Conservation (phyloP, 179 eudicot species). For the Nepenthes alata region DNA sequence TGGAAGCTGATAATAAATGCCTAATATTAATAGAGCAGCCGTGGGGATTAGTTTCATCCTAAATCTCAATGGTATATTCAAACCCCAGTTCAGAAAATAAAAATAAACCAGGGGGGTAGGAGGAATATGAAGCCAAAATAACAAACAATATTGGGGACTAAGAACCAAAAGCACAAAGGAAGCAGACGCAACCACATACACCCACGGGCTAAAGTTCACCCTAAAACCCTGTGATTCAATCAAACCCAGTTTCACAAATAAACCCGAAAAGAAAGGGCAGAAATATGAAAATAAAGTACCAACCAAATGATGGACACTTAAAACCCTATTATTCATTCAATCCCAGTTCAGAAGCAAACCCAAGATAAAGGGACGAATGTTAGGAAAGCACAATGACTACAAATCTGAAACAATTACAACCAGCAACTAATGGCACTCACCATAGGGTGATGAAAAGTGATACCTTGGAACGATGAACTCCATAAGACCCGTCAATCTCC, state of each 20-base stretch:
- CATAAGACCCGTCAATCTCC: conserved; percentile 61
- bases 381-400: not conserved
- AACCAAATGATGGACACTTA: not conserved
- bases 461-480: conserved; percentile 54
- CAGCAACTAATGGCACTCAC: not conserved
- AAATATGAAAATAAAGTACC: not conserved
- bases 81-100: too few species aligned
- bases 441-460: not conserved
- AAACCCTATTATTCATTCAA: too few species aligned
- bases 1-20: too few species aligned
- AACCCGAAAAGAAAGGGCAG: not conserved
- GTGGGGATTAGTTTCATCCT: too few species aligned
- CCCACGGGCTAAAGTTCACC: not conserved
- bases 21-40: too few species aligned
- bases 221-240: not conserved
- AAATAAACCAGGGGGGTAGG: too few species aligned
- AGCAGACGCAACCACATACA: not conserved
- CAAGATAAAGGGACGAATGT: not conserved
- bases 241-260: not conserved
- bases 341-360: too few species aligned
- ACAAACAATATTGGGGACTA: too few species aligned
- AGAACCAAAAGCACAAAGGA: too few species aligned
- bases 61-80: too few species aligned
- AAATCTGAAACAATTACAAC: not conserved
- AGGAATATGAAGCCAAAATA: too few species aligned